These are phyloP conservation scores for Mimosa pudica DNA, from an alignment of 306 rosid genomes.

Conservation along the genomic window DNA sequence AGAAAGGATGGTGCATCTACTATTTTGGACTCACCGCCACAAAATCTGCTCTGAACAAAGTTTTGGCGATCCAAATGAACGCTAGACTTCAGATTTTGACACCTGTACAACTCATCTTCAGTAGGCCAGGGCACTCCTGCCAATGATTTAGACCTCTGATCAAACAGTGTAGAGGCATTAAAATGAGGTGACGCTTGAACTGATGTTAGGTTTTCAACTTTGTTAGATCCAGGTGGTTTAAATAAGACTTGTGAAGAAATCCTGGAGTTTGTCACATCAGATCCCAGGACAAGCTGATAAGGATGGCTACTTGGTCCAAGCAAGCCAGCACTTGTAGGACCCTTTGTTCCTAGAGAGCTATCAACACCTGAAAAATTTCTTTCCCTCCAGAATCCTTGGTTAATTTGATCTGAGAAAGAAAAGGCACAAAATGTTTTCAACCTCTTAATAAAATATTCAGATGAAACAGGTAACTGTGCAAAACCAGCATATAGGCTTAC, in stretches of 20 bases:
- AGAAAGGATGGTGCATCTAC: conserved; percentile 29
- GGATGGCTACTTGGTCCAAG: conserved; percentile 41
- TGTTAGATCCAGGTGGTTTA: conserved; percentile 31
- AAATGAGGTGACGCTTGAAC: conserved; percentile 46
- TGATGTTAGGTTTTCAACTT: conserved; percentile 24
- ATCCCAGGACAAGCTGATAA: conserved; percentile 30
- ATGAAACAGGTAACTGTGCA: neutral
- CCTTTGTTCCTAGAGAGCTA: conserved; percentile 35
- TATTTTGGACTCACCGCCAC: conserved; percentile 27
- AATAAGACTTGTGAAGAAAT: conserved; percentile 36
- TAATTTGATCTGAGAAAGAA: conserved; percentile 29
- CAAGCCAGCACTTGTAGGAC: conserved; percentile 25
- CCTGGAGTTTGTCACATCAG: conserved; percentile 35
- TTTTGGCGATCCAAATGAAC: conserved; percentile 27
- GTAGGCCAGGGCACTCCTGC: conserved; percentile 29
- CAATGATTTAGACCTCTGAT: conserved; percentile 33
- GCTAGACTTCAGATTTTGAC: conserved; percentile 30
- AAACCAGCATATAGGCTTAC: neutral
- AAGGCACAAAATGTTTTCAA: conserved; percentile 9
- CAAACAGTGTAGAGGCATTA: conserved; percentile 29
- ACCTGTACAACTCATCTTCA: conserved; percentile 19
- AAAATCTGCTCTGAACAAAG: conserved; percentile 33
- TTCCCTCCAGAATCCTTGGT: conserved; percentile 33
- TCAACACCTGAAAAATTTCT: conserved; percentile 27
- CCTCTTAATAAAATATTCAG: conserved; percentile 27